Percentiles rank a stretch among this genome's conserved stretches.
Conservation (phyloP, 345 rosid genomes). For the Theobroma cacao region DNA sequence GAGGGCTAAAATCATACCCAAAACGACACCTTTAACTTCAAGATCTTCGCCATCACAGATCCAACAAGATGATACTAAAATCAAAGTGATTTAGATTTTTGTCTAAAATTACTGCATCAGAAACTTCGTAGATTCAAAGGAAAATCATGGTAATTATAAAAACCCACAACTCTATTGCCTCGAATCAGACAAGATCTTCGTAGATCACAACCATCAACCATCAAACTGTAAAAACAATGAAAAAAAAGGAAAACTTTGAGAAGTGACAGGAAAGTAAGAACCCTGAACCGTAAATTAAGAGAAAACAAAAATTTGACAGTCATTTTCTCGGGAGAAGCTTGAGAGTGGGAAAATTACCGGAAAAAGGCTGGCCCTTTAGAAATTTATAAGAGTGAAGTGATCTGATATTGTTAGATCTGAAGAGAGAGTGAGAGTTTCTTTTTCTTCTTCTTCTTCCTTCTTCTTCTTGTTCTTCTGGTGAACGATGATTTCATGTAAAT, state of each 20-base stretch:
- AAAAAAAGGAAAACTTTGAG: constrained; percentile 14
- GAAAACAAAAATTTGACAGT: not conserved
- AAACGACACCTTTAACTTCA: not conserved
- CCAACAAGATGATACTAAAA: constrained; percentile 23
- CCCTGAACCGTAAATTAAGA: not conserved
- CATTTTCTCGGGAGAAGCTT: not conserved
- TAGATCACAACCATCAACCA: constrained; percentile 12
- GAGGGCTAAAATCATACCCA: not conserved
- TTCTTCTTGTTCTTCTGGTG: not conserved
- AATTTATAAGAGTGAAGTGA: constrained; percentile 9
- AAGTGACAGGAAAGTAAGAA: not conserved
- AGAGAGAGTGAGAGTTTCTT: not conserved
- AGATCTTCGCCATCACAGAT: constrained; percentile 36
- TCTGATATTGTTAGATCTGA: constrained; percentile 15
- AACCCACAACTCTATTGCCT: not conserved
- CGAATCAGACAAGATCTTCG: constrained; percentile 27
- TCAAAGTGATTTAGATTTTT: constrained; percentile 10
- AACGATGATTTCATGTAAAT: not conserved
- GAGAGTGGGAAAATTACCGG: constrained; percentile 19
- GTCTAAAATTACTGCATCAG: not conserved
- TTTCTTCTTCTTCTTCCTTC: constrained; percentile 2
- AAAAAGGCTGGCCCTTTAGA: not conserved
- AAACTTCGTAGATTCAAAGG: constrained; percentile 17
- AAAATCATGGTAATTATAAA: not conserved
- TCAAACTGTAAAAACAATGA: constrained; percentile 12